Base-by-base conservation (phyloP, 495 filamentous ascomycete genomes). In the Penicillium alfredii region DNA sequence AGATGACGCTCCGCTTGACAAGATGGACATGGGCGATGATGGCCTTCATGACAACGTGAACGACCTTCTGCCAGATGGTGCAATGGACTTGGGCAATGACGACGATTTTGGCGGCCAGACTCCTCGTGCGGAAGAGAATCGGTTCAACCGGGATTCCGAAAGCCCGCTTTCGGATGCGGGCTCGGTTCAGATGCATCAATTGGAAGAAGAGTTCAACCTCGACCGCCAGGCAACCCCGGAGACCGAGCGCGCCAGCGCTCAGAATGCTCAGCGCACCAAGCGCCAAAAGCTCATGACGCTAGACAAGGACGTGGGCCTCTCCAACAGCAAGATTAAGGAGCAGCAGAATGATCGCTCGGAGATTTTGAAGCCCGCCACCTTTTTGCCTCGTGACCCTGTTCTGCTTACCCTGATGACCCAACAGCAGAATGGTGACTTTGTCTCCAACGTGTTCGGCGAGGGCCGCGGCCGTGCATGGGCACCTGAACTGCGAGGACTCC, bases 391-490 rank as follows among this genome's bases (percentile, higher is more conserved):
- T 24, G 87, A 98, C 45, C 86, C 89, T 1, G 76, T 86, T 24
- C 63, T 96, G 11, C 65, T 95, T 8, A 83, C 86, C 21, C 69
- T 98, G n/a, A 82, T 94, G 71, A 85, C 82, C 49, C 76, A 94
- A 63, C 89, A 93, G 55, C 85, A 82, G 53, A 87, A 76, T 28
- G 90, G 90, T 25, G 82, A 78, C 15, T 96, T 98, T 51, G 85
- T 94, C 7, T 83, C 80, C 8, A 76, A 63, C 40, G 67, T 80
- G 24, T 76, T 95, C 53, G 79, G 84, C 8, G 83, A 86, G 38
- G 83, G 78, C 12, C 80, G 84, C 40, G 82, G 79, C 35, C 73
- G 72, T 44, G 78, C 74, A 15, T 94, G 86, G 86, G 92, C 92
- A 8, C 92, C 89, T 3, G 92, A 98, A 60, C 74, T 98, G 4